phyloP scores from a whole-genome alignment of 2,329 filamentous ascomycete genomes.

The Aspergillus sp. region DNA sequence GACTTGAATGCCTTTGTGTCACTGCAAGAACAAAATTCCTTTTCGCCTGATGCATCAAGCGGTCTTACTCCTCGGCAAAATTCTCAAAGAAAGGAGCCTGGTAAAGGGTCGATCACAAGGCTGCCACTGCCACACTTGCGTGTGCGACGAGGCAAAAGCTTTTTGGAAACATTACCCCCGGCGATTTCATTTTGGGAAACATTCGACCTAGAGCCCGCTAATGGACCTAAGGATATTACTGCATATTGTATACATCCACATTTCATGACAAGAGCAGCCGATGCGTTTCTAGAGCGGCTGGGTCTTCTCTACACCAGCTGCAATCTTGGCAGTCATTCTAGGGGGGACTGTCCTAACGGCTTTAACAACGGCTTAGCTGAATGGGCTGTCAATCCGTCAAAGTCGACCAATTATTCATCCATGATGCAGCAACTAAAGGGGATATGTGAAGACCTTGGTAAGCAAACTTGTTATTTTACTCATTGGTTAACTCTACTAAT shows the following conservation, averaged over 20 bases:
- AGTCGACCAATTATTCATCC: slow-evolving; percentile 28
- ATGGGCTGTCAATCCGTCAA: slow-evolving; percentile 34
- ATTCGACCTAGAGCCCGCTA: slow-evolving; percentile 57
- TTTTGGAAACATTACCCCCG: slow-evolving; percentile 56
- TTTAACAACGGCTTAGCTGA: slow-evolving; percentile 38
- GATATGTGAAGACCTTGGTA: slow-evolving; percentile 40
- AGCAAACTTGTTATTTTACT: slow-evolving; percentile 20
- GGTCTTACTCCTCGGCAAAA: slow-evolving; percentile 19
- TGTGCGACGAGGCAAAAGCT: slow-evolving; percentile 53
- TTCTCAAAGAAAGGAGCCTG: slow-evolving; percentile 26
- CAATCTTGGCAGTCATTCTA: slow-evolving; percentile 54
- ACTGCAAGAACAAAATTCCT: slow-evolving; percentile 28
- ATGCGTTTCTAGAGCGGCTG: slow-evolving; percentile 54
- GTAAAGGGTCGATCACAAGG: slow-evolving; percentile 38
- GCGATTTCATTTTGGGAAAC: slow-evolving; percentile 62
- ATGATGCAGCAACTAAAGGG: slow-evolving; percentile 35
- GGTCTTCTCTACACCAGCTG: slow-evolving; percentile 57
- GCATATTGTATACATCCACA: slow-evolving; percentile 58
- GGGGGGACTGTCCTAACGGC: slow-evolving; percentile 42
- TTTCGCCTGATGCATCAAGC: slow-evolving; percentile 14
- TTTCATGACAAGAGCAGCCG: slow-evolving; percentile 46
- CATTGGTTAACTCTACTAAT: slow-evolving; percentile 14
- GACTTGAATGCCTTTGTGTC: slow-evolving; percentile 39
- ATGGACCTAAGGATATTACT: slow-evolving; percentile 57
- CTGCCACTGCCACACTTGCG: slow-evolving; percentile 55